These are phyloP conservation scores for Umbelopsis vinacea DNA, from an alignment of 192 early-diverging fungal genomes.

Conservation along the genomic window DNA sequence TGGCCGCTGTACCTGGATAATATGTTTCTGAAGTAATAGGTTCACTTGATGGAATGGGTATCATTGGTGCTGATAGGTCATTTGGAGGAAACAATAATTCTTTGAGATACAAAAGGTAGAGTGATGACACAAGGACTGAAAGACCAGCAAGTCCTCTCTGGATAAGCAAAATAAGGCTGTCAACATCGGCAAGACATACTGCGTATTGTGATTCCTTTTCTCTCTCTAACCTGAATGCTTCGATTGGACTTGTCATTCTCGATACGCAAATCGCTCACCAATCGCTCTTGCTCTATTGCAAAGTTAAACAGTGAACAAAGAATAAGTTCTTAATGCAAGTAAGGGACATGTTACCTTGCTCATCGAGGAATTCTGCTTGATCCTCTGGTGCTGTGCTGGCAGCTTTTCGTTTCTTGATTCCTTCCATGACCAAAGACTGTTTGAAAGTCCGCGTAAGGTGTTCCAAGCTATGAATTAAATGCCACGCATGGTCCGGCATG, in stretches of 20 bases:
- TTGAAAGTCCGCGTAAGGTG: slow-evolving; percentile 10
- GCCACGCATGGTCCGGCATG: too few species aligned
- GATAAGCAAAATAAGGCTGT: background rate
- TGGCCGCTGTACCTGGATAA: background rate
- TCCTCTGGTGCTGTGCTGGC: background rate
- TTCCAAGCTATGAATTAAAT: background rate
- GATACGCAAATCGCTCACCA: slow-evolving; percentile 3
- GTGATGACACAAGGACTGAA: slow-evolving; percentile 2
- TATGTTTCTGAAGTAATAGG: slow-evolving; percentile 12
- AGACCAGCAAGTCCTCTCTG: slow-evolving; percentile 19
- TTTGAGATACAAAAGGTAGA: slow-evolving; percentile 6
- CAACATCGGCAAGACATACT: background rate
- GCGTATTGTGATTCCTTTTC: background rate
- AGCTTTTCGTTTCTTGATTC: slow-evolving; percentile 16
- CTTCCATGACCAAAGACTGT: slow-evolving; percentile 11
- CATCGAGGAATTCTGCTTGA: slow-evolving; percentile 21
- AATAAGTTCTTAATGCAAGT: too few species aligned
- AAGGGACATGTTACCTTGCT: slow-evolving; percentile 11
- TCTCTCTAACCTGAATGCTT: slow-evolving; percentile 15
- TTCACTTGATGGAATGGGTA: slow-evolving; percentile 2
- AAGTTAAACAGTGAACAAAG: background rate
- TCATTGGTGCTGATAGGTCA: background rate
- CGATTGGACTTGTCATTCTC: slow-evolving; percentile 29
- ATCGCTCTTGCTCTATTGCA: slow-evolving; percentile 14
- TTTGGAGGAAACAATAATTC: background rate